Evolutionary conservation across 768 basidiomycete species (phyloP), one percentile per base, ranked within the genome.

Genomic region (Coprinopsis sp.): DNA sequence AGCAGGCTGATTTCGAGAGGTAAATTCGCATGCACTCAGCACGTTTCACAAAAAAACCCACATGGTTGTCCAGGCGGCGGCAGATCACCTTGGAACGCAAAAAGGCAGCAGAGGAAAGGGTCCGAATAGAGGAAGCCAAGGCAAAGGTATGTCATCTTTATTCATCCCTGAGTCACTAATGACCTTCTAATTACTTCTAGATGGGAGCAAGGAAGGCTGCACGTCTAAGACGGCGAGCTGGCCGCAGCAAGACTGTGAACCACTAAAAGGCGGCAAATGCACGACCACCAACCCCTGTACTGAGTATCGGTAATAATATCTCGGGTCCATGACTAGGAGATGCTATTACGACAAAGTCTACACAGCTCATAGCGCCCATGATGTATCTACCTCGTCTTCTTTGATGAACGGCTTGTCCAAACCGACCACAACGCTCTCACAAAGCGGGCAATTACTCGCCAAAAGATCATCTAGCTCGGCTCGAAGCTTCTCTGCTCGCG

Each of bases 381-480:
- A 87, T 44, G 73, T 71, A 64, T 91, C 87, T 33, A 76, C 71
- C 65, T 93, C 91, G 24, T 82, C 91, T 27, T 82, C 78, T 53
- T 77, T 73, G 39, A 88, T 79, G 57, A 98, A 98, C 11, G 91
- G 83, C 62, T 81, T 85, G 62, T 98, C 94, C 55, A 98, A 64
- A 4, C 87, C 85, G 4, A 74, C 81, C 36, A 96, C 77, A 14
- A 93, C 87, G 51, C 84, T 84, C 60, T 98, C 96, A 64, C 96
- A 99, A 47, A 97, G 66, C 24, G 94, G 93, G 68, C 96, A 98
- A 49, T 76, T 89, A 54, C 86, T 84, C 14, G 93, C 86, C 31
- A 99, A 70, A 50, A 97, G 62, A 44, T 91, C 88, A 55, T 99
- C 96, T 59, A 99, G 63, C 68, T 97, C 92, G 33, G 74, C 74